Conservation (phyloP, 805 yeast genomes). For the Kodamaea sagamina region DNA sequence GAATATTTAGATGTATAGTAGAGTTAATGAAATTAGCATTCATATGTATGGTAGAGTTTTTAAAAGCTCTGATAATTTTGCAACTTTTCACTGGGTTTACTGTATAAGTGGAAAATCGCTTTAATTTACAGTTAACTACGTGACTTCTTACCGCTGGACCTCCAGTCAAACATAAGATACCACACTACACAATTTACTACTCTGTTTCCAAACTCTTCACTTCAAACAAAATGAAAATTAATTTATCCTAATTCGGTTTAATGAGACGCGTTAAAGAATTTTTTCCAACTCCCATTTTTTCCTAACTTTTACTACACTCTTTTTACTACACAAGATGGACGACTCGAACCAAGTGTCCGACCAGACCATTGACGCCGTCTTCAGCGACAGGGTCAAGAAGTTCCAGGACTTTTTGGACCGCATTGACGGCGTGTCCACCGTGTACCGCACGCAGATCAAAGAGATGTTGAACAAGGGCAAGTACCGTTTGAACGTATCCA, state of each 20-base stretch:
- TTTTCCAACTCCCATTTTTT: slow-evolving; percentile 8
- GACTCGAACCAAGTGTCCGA: slow-evolving; percentile 22
- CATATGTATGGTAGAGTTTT: too few relatives aligned
- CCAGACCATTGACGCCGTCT: slow-evolving; percentile 48
- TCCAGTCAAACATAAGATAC: too few relatives aligned
- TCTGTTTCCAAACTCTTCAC: not conserved
- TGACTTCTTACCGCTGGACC: too few relatives aligned
- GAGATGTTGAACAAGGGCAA: slow-evolving; percentile 69
- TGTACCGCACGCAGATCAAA: slow-evolving; percentile 69
- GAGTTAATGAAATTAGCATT: not conserved
- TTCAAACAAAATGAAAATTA: not conserved
- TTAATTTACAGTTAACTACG: too few relatives aligned
- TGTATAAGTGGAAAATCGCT: too few relatives aligned
- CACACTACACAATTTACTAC: too few relatives aligned
- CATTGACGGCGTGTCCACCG: slow-evolving; percentile 49
- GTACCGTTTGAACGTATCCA: slow-evolving; percentile 67
- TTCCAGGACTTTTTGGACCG: slow-evolving; percentile 85
- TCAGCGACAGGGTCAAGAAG: slow-evolving; percentile 81
- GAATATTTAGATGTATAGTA: not conserved
- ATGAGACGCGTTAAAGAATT: slow-evolving; percentile 9
- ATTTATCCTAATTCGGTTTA: slow-evolving; percentile 6
- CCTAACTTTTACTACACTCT: slow-evolving; percentile 4
- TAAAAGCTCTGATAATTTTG: too few relatives aligned
- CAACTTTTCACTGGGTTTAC: too few relatives aligned
- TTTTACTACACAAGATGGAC: slow-evolving; percentile 20